Conservation (phyloP, 2,329 filamentous ascomycete genomes). For the Ramularia collo-cygni region DNA sequence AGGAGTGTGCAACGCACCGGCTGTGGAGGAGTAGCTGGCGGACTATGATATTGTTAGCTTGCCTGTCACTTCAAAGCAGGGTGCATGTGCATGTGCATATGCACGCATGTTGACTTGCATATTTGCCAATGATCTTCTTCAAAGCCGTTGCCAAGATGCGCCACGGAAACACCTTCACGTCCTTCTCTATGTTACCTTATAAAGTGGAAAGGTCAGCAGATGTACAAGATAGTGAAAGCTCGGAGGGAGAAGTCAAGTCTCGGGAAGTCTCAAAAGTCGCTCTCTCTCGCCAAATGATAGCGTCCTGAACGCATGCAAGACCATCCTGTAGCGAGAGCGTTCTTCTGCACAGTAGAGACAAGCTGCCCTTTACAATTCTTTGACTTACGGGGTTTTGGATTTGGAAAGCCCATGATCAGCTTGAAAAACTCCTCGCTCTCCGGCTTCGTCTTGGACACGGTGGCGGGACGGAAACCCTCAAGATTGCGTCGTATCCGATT, state of each 20-base stretch:
- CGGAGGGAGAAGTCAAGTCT: too few species aligned
- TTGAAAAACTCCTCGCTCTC: slow-evolving; percentile 98
- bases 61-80: slow-evolving; percentile 12
- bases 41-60: slow-evolving; percentile 44
- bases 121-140: slow-evolving; percentile 99
- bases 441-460: slow-evolving; percentile 84
- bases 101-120: slow-evolving; percentile 49
- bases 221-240: too few species aligned
- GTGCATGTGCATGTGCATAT: slow-evolving; percentile 19
- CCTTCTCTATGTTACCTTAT: slow-evolving; percentile 98
- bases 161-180: slow-evolving; percentile 98
- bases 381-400: slow-evolving; percentile 89
- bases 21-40: slow-evolving; percentile 63
- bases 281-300: too few species aligned
- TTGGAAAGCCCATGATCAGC: slow-evolving; percentile 94
- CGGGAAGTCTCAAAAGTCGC: too few species aligned
- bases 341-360: too few species aligned
- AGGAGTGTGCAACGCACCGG: slow-evolving; percentile 37
- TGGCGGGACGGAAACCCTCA: slow-evolving; percentile 86
- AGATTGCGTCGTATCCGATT: slow-evolving; percentile 94
- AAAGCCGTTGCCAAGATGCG: slow-evolving; percentile 78
- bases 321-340: too few species aligned
- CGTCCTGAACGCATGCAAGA: too few species aligned
- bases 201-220: too few species aligned
- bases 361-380: too few species aligned